Conservation (phyloP, 495 filamentous ascomycete genomes). For the Eremomyces bilateralis region DNA sequence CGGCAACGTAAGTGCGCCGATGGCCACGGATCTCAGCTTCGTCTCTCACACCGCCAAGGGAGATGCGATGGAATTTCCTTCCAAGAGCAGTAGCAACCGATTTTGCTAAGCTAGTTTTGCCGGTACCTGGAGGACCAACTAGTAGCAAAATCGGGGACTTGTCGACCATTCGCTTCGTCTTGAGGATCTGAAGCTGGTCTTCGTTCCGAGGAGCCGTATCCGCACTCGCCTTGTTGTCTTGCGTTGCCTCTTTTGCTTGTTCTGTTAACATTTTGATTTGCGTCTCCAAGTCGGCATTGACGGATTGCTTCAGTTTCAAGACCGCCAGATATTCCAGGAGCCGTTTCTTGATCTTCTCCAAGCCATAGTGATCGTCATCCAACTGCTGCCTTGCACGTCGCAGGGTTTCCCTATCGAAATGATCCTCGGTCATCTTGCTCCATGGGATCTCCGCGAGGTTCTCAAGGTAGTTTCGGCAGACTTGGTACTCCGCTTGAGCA, state of each 20-base stretch:
- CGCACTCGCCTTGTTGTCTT: conserved; percentile 2
- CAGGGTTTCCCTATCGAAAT: conserved; percentile 64
- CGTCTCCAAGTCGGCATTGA: conserved; percentile 57
- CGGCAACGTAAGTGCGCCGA: conserved; percentile 89
- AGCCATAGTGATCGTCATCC: conserved; percentile 88
- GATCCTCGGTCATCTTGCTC: conserved; percentile 68
- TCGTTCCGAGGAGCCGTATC: conserved; percentile 6
- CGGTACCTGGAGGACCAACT: conserved; percentile 84
- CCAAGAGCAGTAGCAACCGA: conserved; percentile 82
- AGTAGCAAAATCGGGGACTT: conserved; percentile 91
- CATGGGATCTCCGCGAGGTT: conserved; percentile 90
- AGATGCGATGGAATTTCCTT: conserved; percentile 92
- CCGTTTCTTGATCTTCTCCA: conserved; percentile 95
- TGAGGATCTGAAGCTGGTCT: conserved; percentile 38
- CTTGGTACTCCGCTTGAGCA: conserved; percentile 83
- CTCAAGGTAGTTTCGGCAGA: conserved; percentile 85
- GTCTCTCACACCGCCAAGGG: conserved; percentile 84
- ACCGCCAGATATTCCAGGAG: conserved; percentile 92
- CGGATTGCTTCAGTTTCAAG: conserved; percentile 74
- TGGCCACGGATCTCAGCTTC: conserved; percentile 96
- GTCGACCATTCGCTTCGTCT: conserved; percentile 57
- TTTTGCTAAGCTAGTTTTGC: conserved; percentile 90
- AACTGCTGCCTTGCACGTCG: conserved; percentile 66
- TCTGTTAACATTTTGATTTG: conserved; percentile 29
- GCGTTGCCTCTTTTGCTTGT: conserved; percentile 3